A percentile compares a stretch with the other conserved stretches of the same genome.
These are phyloP conservation scores for Ophiobolus disseminans DNA, from an alignment of 2,329 filamentous ascomycete species.

Conservation along the genomic window DNA sequence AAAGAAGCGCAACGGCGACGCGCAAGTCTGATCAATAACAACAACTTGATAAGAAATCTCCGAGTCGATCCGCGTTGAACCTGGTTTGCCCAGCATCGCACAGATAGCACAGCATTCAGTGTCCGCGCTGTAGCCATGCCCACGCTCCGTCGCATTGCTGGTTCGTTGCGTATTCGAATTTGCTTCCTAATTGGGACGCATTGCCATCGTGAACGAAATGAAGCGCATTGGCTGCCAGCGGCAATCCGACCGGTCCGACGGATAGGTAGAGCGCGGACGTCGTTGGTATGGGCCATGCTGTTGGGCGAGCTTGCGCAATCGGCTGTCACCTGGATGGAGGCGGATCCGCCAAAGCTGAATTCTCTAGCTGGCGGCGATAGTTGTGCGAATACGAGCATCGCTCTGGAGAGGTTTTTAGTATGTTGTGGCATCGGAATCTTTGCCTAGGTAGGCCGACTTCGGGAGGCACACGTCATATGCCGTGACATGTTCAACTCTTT, in stretches of 20 bases:
- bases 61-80: constrained; percentile 14
- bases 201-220: constrained; percentile 8
- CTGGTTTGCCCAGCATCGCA: constrained; percentile 2
- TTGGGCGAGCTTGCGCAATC: constrained; percentile 4
- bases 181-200: constrained; percentile 2
- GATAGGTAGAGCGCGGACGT: neutral
- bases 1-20: constrained; percentile 6
- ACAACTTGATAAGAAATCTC: constrained; percentile 17
- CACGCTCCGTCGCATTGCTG: constrained; percentile 6
- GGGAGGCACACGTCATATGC: no score
- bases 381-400: constrained; percentile 1
- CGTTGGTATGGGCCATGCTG: constrained; percentile 2
- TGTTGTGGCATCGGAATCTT: no score
- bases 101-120: neutral
- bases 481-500: no score
- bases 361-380: neutral
- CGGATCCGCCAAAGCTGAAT: neutral
- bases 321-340: neutral
- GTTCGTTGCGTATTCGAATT: constrained; percentile 9
- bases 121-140: constrained; percentile 1
- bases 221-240: constrained; percentile 4
- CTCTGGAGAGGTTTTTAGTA: no score
- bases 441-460: no score
- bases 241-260: neutral
- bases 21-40: constrained; percentile 7